A percentile compares a stretch with the other conserved stretches of the same genome.
phyloP scores from a whole-genome alignment of 2,329 filamentous ascomycete genomes.

The Pseudogymnoascus sp. region DNA sequence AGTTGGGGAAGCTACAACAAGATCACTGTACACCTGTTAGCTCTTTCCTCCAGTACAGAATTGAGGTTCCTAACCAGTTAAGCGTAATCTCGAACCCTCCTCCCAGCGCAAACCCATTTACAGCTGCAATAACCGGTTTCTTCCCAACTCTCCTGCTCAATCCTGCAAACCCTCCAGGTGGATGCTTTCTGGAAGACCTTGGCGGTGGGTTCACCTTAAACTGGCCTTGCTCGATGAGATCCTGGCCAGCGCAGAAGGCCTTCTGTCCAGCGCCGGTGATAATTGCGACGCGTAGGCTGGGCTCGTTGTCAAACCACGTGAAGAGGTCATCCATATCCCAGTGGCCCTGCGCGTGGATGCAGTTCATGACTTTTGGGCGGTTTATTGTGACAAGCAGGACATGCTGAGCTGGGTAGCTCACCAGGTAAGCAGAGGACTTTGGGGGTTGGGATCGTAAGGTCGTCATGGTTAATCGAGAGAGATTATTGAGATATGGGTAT shows the following conservation, averaged over 20 bases:
- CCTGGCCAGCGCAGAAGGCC: constrained; percentile 61
- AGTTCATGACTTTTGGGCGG: constrained; percentile 40
- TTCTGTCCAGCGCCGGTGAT: constrained; percentile 53
- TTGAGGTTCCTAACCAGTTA: constrained; percentile 3
- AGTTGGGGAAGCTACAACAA: constrained; percentile 52
- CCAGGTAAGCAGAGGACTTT: constrained; percentile 19
- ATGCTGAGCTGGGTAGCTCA: constrained; percentile 42
- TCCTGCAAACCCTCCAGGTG: constrained; percentile 50
- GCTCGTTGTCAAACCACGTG: constrained; percentile 54
- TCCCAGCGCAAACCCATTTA: constrained; percentile 69
- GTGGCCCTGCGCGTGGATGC: constrained; percentile 32
- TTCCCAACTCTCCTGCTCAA: constrained; percentile 58
- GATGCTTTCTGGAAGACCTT: constrained; percentile 25
- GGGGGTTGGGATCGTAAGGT: constrained; percentile 13
- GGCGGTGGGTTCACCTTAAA: constrained; percentile 16
- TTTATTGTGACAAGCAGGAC: constrained; percentile 54
- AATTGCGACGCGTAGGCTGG: constrained; percentile 52
- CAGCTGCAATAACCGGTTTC: constrained; percentile 69
- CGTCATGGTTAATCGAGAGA: constrained; percentile 13
- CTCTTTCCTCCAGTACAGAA: constrained; percentile 18
- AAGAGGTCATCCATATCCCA: constrained; percentile 39
- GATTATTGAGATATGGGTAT: not conserved
- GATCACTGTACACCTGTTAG: constrained; percentile 61
- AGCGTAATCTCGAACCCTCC: constrained; percentile 63
- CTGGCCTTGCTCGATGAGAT: constrained; percentile 39